These are phyloP conservation scores for Singerocomus inundabilis DNA, from an alignment of 1,284 basidiomycete species.

Conservation along the genomic window DNA sequence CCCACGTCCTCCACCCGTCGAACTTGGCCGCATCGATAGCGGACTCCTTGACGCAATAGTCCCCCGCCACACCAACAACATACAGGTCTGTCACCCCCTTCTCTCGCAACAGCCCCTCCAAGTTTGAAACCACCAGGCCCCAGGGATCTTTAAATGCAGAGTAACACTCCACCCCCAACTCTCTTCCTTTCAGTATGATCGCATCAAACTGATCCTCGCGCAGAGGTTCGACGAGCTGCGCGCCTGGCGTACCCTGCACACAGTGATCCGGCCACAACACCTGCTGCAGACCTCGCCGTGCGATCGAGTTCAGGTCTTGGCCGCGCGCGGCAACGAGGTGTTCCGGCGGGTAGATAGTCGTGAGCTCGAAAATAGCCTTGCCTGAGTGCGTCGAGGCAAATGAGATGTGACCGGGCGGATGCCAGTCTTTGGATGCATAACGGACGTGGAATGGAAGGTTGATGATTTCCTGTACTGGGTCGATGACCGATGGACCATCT, in stretches of 20 bases:
- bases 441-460: constrained; percentile 41
- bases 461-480: constrained; percentile 41
- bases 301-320: constrained; percentile 17
- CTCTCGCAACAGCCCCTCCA: constrained; percentile 36
- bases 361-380: constrained; percentile 34
- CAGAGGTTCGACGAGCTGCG: constrained; percentile 44
- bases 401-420: constrained; percentile 48
- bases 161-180: constrained; percentile 48
- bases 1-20: constrained; percentile 44
- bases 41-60: constrained; percentile 52
- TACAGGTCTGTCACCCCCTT: constrained; percentile 46
- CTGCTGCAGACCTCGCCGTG: constrained; percentile 38
- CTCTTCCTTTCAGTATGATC: constrained; percentile 45
- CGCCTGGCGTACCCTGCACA: constrained; percentile 42
- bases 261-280: constrained; percentile 55
- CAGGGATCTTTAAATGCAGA: constrained; percentile 54
- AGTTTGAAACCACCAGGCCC: constrained; percentile 37
- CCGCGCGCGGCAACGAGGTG: constrained; percentile 28
- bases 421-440: constrained; percentile 50
- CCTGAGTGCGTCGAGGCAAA: constrained; percentile 45
- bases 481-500: constrained; percentile 42
- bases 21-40: constrained; percentile 43
- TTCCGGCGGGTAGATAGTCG: constrained; percentile 42
- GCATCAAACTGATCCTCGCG: constrained; percentile 36
- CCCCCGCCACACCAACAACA: constrained; percentile 49